Evolutionary conservation across 805 yeast species (phyloP).

Genomic region (Sungouiella thailandica): DNA sequence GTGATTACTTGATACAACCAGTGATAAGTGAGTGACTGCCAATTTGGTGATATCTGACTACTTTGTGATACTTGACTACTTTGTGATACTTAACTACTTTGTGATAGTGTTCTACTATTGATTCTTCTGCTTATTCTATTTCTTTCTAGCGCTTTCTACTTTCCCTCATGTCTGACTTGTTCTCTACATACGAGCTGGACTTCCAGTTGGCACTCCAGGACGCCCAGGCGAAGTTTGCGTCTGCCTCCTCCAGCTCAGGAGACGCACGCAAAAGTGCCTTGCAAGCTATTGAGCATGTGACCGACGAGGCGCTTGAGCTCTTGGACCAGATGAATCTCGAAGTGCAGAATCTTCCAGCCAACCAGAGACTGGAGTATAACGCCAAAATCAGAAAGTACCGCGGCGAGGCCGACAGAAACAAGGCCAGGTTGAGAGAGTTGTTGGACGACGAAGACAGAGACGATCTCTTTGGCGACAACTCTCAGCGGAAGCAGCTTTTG

Average conservation of each 20-base stretch:
- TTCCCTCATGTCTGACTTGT: conserved; percentile 47
- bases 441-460: conserved; percentile 70
- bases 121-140: too few species aligned
- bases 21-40: too few species aligned
- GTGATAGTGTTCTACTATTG: too few species aligned
- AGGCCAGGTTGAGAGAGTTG: conserved; percentile 47
- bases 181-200: conserved; percentile 64
- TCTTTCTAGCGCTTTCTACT: too few species aligned
- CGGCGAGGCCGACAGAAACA: conserved; percentile 52
- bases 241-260: conserved; percentile 45
- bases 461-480: conserved; percentile 65
- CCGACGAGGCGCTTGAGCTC: conserved; percentile 79
- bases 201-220: conserved; percentile 66
- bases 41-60: too few species aligned
- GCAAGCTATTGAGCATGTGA: conserved; percentile 56
- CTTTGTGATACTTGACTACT: too few species aligned
- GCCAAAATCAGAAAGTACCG: conserved; percentile 72
- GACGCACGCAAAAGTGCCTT: conserved; percentile 51
- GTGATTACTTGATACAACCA: too few species aligned
- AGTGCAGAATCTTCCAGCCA: conserved; percentile 78
- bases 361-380: conserved; percentile 63
- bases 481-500: conserved; percentile 77
- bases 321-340: conserved; percentile 86
- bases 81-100: too few species aligned
- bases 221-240: conserved; percentile 59